A percentile compares a stretch with the other conserved stretches of the same genome.
phyloP scores from a whole-genome alignment of 352 stramenopile species.

The Phytophthora aleatoria region DNA sequence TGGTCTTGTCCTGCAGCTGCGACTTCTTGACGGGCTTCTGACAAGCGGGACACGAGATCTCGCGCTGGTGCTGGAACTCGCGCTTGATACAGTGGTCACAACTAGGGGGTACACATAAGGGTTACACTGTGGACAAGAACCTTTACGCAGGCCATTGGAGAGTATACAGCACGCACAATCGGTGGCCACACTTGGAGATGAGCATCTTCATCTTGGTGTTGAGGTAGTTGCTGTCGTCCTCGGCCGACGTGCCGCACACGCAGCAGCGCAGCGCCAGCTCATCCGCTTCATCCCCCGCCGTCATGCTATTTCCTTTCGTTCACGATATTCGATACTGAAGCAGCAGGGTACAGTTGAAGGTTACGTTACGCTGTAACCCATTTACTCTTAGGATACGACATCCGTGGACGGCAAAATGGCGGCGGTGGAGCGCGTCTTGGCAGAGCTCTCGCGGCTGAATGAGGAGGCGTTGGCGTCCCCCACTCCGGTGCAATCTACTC shows the following conservation, averaged over 20 bases:
- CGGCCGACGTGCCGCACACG: conserved; percentile 84
- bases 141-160: neutral
- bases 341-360: neutral
- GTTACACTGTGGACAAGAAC: neutral
- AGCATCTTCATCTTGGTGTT: conserved; percentile 94
- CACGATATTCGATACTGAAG: conserved; percentile 9
- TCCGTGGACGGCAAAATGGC: conserved; percentile 23
- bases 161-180: conserved; percentile 65
- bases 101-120: conserved; percentile 31
- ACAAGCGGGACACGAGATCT: conserved; percentile 83
- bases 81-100: conserved; percentile 88
- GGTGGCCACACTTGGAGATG: conserved; percentile 90
- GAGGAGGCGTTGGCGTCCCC: neutral
- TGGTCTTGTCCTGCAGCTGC: conserved; percentile 88
- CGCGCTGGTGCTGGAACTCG: conserved; percentile 87
- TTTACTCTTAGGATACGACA: neutral
- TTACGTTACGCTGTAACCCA: neutral
- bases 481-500: neutral
- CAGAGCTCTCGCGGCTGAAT: conserved; percentile 47
- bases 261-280: conserved; percentile 85
- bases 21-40: conserved; percentile 90
- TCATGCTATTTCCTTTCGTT: conserved; percentile 25
- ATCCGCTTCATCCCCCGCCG: conserved; percentile 57
- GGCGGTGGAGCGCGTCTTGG: conserved; percentile 43
- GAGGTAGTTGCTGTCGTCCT: conserved; percentile 89